Percentiles rank a stretch among this genome's conserved stretches.
These are phyloP conservation scores for Amaranthus hypochondriacus DNA, from an alignment of 148 eudicot species.

Conservation along the genomic window DNA sequence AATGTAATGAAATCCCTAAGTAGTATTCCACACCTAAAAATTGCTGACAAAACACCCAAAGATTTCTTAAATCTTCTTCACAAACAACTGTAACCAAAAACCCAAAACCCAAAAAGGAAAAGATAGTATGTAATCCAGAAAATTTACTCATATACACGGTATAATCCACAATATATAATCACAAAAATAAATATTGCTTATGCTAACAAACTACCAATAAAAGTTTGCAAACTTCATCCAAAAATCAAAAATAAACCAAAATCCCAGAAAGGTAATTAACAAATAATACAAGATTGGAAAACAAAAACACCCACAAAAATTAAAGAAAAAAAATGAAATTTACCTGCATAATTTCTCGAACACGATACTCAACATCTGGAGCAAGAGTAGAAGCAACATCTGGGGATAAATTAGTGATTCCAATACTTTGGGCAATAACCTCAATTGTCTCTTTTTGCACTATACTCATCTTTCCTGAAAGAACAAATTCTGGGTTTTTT, in stretches of 20 bases:
- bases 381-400: conserved; percentile 76
- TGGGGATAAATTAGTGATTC: conserved; percentile 59
- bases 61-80: too few species aligned
- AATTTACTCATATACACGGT: conserved; percentile 3
- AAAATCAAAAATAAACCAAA: background rate
- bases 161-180: background rate
- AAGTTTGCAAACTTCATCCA: background rate
- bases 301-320: background rate
- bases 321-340: background rate
- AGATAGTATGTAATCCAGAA: background rate
- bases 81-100: too few species aligned
- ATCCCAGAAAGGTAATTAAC: background rate
- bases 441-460: conserved; percentile 71
- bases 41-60: too few species aligned
- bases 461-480: conserved; percentile 39
- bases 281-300: background rate
- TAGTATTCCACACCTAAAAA: too few species aligned
- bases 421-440: conserved; percentile 74
- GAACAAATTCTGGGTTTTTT: conserved; percentile 6
- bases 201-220: background rate
- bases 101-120: background rate
- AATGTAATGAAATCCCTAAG: too few species aligned
- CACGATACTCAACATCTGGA: conserved; percentile 79
- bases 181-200: background rate
- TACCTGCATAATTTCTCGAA: conserved; percentile 95